Base-by-base conservation (phyloP, 2,329 filamentous ascomycete species). In the Berkeleyomyces basicola region DNA sequence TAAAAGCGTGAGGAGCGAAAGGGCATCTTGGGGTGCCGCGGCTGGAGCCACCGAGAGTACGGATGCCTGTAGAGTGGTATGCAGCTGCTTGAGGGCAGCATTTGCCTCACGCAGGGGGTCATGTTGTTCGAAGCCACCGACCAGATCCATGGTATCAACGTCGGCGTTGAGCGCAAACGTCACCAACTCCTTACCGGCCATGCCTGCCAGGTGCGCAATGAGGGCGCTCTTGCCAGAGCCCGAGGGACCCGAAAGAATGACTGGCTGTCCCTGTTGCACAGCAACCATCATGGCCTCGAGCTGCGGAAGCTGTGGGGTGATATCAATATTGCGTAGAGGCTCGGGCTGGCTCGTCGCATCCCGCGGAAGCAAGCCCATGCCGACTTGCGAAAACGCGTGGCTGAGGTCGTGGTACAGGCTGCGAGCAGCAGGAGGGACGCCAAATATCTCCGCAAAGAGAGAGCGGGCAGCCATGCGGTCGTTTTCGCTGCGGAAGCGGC, bases 111-210 rank as follows among this genome's bases (percentile, higher is more conserved):
- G 81, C 60, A 87, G 79, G 31, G 88, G 84, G 70, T 99, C 93
- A 16, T 89, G 85, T 73, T 99, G 93, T 72, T 99, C 93, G 70
- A 96, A 99, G 0, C 93, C 93, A 69, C 93, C 93, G 63, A 99
- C 89, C 63, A 99, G 82, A 73, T 99, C 93, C 84, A 96, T 96
- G 0, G 92, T 91, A 72, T 99, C 93, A 53, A 96, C 88, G 68
- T 99, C 95, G 5, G 91, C 86, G 70, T 96, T 99, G 74, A 99
- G 83, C 0, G 91, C 85, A 68, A 97, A 88, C 14, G 90, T 87
- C 40, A 91, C 81, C 3, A 97, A 76, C 1, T 83, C 78, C 62
- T 86, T 86, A 33, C 93, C 93, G 49, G 83, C 82, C 33, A 87
- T 75, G 10, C 87, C 85, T n/a, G 93, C 91, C 37, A 96, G 78